Conservation (phyloP, 192 early-diverging fungal species). For the Backusella luteola region DNA sequence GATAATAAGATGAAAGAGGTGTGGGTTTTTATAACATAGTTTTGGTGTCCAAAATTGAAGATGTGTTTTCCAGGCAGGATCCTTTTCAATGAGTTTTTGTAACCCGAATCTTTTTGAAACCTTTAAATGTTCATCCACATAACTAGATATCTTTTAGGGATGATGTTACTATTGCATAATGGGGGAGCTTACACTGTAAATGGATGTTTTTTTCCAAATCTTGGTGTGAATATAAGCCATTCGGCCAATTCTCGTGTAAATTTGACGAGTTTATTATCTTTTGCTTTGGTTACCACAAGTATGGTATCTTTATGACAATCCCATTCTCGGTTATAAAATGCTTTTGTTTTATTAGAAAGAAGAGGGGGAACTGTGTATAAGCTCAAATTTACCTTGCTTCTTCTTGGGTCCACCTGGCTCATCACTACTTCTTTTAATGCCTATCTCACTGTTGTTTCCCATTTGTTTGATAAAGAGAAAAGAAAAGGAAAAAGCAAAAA, state of each 20-base stretch:
- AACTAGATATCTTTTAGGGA: slow-evolving; percentile 23
- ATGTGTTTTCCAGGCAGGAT: slow-evolving; percentile 42
- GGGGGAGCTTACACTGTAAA: slow-evolving; percentile 44
- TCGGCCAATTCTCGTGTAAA: slow-evolving; percentile 64
- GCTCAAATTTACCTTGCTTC: not conserved
- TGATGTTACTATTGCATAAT: no score
- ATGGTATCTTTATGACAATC: slow-evolving; percentile 37
- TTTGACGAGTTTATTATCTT: slow-evolving; percentile 58
- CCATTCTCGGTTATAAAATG: slow-evolving; percentile 11
- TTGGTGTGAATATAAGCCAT: slow-evolving; percentile 56
- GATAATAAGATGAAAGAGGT: slow-evolving; percentile 82
- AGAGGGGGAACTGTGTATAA: not conserved
- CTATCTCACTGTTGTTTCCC: not conserved
- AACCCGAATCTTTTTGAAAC: slow-evolving; percentile 55
- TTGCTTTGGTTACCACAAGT: slow-evolving; percentile 76
- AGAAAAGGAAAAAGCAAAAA: not conserved
- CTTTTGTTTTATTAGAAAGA: not conserved
- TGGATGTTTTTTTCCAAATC: slow-evolving; percentile 40
- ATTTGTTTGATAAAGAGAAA: not conserved
- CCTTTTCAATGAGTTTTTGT: slow-evolving; percentile 29
- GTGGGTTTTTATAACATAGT: slow-evolving; percentile 62
- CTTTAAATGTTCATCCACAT: slow-evolving; percentile 63
- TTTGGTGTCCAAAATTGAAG: slow-evolving; percentile 74
- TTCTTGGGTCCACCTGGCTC: not conserved
- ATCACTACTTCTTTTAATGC: not conserved